Evolutionary conservation across 129 eudicot species (phyloP), one percentile per base, ranked within the genome.

Genomic region (Oenanthe sinensis): DNA sequence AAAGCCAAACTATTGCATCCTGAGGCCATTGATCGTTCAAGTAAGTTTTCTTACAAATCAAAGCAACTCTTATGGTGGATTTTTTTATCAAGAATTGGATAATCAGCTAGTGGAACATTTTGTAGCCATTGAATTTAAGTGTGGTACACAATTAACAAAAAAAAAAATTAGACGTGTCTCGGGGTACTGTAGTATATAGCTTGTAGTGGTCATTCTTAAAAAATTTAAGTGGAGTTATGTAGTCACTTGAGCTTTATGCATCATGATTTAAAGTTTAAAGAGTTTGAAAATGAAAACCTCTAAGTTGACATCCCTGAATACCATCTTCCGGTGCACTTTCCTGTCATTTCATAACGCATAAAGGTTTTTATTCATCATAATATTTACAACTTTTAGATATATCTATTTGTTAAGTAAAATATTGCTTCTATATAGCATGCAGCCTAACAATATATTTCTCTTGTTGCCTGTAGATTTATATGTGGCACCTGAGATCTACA

Each of bases 401-500:
- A 47, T 45, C 49, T 22, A 47, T 44, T 4, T 44, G 8, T 30
- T 46, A 33, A 52, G 42, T 5, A 67, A 30, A 15, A 43, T 76
- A 12, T 15, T 37, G 24, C 33, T 67, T 22, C 16, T 22, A 60
- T 60, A n/a, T 60, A 46, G 50, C 50, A 10, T 46, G 76, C 44
- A 79, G 65, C 74, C 69, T 71, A 3, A 13, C 43, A 44, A 36
- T n/a, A 43, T 79, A 58, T 75, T 79, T 74, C 4, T 45, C 22
- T 82, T 63, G 47, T 58, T 76, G 43, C 77, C 37, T 84, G 80
- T 84, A 96, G 99, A 88, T 86, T 71, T 88, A 30, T 96, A 96
- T 77, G 52, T 88, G 77, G 93, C 99, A 43, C 99, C 99, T 22
- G 97, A 96, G 86, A 85, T 92, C 42, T 89, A 82, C 77, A 92